A percentile compares a stretch with the other conserved stretches of the same genome.
Conservation (phyloP, 345 rosid genomes). For the Lepidium sativum region DNA sequence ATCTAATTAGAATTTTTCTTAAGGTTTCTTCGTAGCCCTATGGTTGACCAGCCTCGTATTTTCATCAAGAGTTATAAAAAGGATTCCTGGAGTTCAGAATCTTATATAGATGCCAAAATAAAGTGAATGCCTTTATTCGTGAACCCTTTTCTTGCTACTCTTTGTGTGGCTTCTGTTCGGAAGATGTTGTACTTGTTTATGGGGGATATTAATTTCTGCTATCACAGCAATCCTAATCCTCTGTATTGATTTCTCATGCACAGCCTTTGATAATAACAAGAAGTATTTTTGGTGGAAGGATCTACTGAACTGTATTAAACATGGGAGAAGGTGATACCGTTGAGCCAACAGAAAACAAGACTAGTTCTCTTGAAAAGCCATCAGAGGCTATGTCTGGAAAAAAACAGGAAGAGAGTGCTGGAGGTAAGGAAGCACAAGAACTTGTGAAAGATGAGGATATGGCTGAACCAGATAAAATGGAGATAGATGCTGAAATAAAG, state of each 20-base stretch:
- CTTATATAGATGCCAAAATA: neutral
- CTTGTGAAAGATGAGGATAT: neutral
- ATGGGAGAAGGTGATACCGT: slow-evolving; percentile 64
- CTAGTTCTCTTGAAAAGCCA: slow-evolving; percentile 27
- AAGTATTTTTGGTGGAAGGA: neutral
- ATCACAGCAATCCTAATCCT: neutral
- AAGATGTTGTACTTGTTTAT: neutral
- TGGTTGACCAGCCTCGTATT: neutral
- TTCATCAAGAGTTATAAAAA: neutral
- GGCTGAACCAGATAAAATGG: slow-evolving; percentile 16
- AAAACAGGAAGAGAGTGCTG: slow-evolving; percentile 9
- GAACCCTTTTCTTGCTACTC: neutral
- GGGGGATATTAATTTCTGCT: neutral
- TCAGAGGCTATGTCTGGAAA: slow-evolving; percentile 25
- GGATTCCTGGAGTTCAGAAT: neutral
- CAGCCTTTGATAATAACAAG: slow-evolving; percentile 8
- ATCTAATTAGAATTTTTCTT: neutral
- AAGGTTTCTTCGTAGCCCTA: neutral
- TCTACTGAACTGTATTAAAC: slow-evolving; percentile 13
- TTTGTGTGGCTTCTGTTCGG: neutral
- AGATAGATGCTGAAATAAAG: slow-evolving; percentile 14
- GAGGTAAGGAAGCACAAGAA: slow-evolving; percentile 6
- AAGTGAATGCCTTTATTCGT: neutral
- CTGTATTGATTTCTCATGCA: slow-evolving; percentile 7
- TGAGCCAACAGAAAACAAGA: slow-evolving; percentile 40